These are phyloP conservation scores for Termitomyces sp. DNA, from an alignment of 768 basidiomycete genomes.

Conservation along the genomic window DNA sequence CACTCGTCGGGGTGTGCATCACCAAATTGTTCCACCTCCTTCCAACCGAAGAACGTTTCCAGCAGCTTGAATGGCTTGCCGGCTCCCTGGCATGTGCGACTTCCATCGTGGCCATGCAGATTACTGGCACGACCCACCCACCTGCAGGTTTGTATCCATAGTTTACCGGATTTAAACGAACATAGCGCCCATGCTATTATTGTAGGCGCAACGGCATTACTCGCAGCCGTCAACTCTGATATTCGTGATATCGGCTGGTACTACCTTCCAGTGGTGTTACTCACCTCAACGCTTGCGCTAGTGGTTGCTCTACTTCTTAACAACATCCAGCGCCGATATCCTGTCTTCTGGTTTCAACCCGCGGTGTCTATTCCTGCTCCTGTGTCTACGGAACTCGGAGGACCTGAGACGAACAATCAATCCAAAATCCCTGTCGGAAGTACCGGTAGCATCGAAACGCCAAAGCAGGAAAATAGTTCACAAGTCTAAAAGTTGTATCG, in stretches of 20 bases:
- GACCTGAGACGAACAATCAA: constrained; percentile 1
- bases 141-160: constrained; percentile 35
- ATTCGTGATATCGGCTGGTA: constrained; percentile 44
- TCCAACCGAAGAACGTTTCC: constrained; percentile 33
- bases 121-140: constrained; percentile 46
- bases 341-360: constrained; percentile 39
- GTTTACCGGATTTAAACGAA: background rate
- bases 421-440: background rate
- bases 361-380: constrained; percentile 13
- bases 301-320: constrained; percentile 40
- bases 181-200: background rate
- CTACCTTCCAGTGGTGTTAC: constrained; percentile 44
- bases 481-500: background rate
- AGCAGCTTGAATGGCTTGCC: constrained; percentile 43
- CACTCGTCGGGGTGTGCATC: constrained; percentile 41
- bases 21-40: constrained; percentile 45
- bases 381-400: constrained; percentile 12
- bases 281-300: constrained; percentile 39
- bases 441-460: background rate
- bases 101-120: constrained; percentile 43
- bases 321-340: constrained; percentile 47
- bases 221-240: constrained; percentile 37
- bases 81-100: constrained; percentile 38
- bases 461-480: constrained; percentile 4
- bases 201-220: constrained; percentile 46